Conservation (phyloP, 1,284 basidiomycete genomes). For the Rhodotorula sp. region DNA sequence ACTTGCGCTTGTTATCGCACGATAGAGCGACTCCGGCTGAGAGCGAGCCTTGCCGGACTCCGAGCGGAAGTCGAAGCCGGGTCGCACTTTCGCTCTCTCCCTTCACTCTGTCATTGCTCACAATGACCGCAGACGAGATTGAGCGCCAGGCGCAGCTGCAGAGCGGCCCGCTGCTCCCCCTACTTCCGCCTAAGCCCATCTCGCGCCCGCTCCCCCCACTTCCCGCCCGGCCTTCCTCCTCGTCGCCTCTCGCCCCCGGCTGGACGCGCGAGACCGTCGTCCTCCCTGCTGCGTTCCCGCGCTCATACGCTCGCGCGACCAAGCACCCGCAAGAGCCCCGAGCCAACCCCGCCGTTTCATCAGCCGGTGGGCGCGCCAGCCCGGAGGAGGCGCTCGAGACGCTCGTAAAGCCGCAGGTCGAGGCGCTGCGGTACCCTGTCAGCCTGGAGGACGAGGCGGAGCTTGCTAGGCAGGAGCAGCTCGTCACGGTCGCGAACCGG, state of each 20-base stretch:
- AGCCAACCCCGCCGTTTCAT: not conserved
- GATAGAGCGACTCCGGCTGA: not conserved
- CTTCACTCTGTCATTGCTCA: not conserved
- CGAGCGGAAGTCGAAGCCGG: not conserved
- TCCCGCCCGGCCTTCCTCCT: slow-evolving; percentile 6
- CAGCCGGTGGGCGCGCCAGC: slow-evolving; percentile 9
- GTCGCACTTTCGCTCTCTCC: not conserved
- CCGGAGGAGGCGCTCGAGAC: slow-evolving; percentile 5
- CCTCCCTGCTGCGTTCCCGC: slow-evolving; percentile 39
- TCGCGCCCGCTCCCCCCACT: slow-evolving; percentile 18
- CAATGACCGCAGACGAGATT: not conserved
- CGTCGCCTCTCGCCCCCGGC: slow-evolving; percentile 18
- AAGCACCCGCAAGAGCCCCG: not conserved
- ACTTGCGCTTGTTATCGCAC: not conserved
- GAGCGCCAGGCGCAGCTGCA: slow-evolving; percentile 4
- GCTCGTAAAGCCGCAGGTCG: slow-evolving; percentile 27
- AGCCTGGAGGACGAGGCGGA: slow-evolving; percentile 7
- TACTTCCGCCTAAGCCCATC: slow-evolving; percentile 23
- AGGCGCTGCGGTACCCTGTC: slow-evolving; percentile 11
- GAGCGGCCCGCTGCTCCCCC: slow-evolving; percentile 26
- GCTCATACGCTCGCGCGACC: slow-evolving; percentile 17
- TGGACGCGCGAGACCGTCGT: slow-evolving; percentile 29
- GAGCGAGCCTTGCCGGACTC: too few relatives aligned
- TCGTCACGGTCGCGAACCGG: slow-evolving; percentile 32
- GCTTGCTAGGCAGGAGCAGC: slow-evolving; percentile 32